Evolutionary conservation across 352 stramenopile genomes (phyloP), one percentile per base, ranked within the genome.

Genomic region (Saprolegnia diclina): DNA sequence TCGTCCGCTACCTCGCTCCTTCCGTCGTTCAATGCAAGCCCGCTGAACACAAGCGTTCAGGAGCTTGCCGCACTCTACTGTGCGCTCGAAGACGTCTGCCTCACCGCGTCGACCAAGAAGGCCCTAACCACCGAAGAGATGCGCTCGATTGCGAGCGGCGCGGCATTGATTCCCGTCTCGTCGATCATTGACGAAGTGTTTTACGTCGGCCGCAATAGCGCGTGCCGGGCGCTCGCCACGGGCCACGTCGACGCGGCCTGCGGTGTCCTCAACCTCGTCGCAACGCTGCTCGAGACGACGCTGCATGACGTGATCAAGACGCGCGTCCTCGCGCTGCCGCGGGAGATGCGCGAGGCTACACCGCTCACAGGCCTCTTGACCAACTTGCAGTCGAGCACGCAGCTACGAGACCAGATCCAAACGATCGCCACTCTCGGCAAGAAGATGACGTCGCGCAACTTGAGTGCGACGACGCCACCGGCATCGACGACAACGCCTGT

Each of bases 111-210:
- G n/a, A 83, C 87, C 7, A 72, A 73, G 26, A 92, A 93, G 75
- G 84, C 85, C n/a, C 91, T 94, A 55, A 79, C 90, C 64, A 92
- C 84, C 80, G 87, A 95, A 74, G 84, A 95, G 66, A 74, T 92
- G 22, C 84, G 84, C 29, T 85, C 80, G 24, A 84, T 82, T 22
- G 87, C 81, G 29, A 59, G 24, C 29, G 71, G 72, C 48, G 73
- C 82, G 29, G 73, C 70, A 37, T 86, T 77, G 40, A 86, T 90
- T 57, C 84, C 85, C 5, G 88, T 94, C 62, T 94, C 87, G 29
- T 94, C 87, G 0, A 81, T 84, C 4, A 82, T 95, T 55, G 87
- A 95, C 74, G 87, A 95, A 66, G 88, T 95, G 52, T 92, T 95
- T 67, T 95, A 95, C 67, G 85, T 95, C 18, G 79, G 83, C 29